Evolutionary conservation across 306 rosid species (phyloP).

Genomic region (Inga leiocalycina): DNA sequence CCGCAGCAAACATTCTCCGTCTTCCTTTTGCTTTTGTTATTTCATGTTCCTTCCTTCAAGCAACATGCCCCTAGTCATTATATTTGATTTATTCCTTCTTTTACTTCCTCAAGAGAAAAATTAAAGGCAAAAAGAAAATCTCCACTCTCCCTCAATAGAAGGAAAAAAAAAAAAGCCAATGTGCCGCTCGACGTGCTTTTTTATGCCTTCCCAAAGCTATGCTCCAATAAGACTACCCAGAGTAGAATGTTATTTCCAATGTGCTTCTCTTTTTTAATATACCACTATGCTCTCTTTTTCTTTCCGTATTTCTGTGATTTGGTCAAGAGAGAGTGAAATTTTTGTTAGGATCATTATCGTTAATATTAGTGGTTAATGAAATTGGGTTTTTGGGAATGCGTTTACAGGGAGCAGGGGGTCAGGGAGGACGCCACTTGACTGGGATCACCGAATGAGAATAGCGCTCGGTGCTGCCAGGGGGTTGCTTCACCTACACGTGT

Average conservation of each 20-base stretch:
- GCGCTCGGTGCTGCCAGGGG: conserved; percentile 81
- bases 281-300: too few relatives aligned
- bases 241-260: conserved; percentile 9
- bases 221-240: neutral
- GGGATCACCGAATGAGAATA: conserved; percentile 89
- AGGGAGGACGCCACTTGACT: conserved; percentile 90
- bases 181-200: conserved; percentile 8
- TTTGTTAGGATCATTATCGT: neutral
- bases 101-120: neutral
- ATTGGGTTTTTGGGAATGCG: neutral
- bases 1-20: conserved; percentile 57
- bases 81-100: conserved; percentile 25
- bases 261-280: neutral
- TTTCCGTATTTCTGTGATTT: neutral
- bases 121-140: neutral
- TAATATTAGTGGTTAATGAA: neutral
- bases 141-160: neutral
- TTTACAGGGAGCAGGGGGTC: conserved; percentile 91
- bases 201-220: conserved; percentile 15
- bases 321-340: neutral
- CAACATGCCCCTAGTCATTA: conserved; percentile 37
- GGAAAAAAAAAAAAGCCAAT: neutral
- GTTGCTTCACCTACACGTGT: conserved; percentile 75
- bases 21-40: conserved; percentile 8
- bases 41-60: conserved; percentile 9